A percentile compares a stretch with the other conserved stretches of the same genome.
Conservation (phyloP, 257 asterid species). For the Solanum virginianum region DNA sequence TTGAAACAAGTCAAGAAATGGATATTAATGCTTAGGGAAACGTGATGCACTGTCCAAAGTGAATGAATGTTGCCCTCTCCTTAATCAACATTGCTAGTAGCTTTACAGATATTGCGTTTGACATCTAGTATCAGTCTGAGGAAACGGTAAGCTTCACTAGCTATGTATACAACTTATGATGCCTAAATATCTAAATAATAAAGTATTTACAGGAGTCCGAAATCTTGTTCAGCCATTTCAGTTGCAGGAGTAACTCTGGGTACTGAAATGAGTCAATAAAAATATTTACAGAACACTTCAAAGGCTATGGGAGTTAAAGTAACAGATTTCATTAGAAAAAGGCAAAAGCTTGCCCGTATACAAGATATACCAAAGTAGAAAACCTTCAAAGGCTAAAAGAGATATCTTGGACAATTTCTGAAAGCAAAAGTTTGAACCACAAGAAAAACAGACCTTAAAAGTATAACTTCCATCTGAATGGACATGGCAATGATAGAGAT, state of each 20-base stretch:
- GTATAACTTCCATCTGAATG: conserved; percentile 30
- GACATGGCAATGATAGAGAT: conserved; percentile 41
- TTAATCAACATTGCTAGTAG: background rate
- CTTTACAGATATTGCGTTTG: background rate
- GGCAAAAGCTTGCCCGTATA: no score
- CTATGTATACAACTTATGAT: background rate
- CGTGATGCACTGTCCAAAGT: background rate
- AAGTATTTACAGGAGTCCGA: background rate
- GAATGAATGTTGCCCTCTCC: background rate
- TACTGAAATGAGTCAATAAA: background rate
- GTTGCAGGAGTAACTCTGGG: background rate
- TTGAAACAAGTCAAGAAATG: background rate
- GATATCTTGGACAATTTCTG: background rate
- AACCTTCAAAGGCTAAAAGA: background rate
- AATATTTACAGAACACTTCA: background rate
- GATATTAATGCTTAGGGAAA: background rate
- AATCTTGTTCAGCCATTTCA: background rate
- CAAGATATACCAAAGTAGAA: no score
- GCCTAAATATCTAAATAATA: background rate
- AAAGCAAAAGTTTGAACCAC: background rate
- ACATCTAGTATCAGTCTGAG: background rate
- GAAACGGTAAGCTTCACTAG: background rate
- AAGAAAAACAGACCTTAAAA: conserved; percentile 47
- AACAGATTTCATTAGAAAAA: no score
- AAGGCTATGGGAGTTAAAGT: no score